These are phyloP conservation scores for Neocucurbitaria cava DNA, from an alignment of 2,329 filamentous ascomycete genomes.

Conservation along the genomic window DNA sequence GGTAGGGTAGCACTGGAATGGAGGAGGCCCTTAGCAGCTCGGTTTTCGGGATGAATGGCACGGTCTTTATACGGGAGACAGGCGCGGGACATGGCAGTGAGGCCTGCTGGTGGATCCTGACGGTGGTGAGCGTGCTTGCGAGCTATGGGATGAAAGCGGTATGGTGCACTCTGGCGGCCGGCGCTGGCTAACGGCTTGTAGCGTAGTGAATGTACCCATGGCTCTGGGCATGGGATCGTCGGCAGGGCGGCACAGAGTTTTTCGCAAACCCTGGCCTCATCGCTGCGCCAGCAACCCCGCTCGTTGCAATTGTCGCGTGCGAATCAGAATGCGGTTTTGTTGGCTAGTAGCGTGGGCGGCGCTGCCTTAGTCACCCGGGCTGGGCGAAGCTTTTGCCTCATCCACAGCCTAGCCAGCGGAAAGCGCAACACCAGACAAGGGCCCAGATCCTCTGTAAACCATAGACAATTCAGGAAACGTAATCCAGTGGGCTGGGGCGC, in stretches of 20 bases:
- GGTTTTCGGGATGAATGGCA: constrained; percentile 14
- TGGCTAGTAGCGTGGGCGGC: constrained; percentile 2
- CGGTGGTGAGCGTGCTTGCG: constrained; percentile 31
- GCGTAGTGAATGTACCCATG: constrained; percentile 21
- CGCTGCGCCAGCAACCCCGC: constrained; percentile 28
- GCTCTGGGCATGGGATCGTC: constrained; percentile 33
- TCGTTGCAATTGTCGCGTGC: constrained; percentile 22
- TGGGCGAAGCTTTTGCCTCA: constrained; percentile 20
- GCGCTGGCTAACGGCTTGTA: constrained; percentile 22
- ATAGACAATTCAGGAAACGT: constrained; percentile 19
- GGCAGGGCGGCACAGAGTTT: constrained; percentile 39
- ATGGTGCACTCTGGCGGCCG: constrained; percentile 20
- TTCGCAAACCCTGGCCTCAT: constrained; percentile 22
- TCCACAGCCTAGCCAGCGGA: constrained; percentile 8
- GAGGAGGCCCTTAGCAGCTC: constrained; percentile 22
- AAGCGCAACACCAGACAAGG: constrained; percentile 14
- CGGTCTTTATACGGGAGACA: constrained; percentile 37
- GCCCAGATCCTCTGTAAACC: constrained; percentile 14
- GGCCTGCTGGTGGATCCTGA: constrained; percentile 29
- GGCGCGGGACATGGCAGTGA: constrained; percentile 27
- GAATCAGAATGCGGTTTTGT: constrained; percentile 16
- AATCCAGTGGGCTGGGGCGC: constrained; percentile 16
- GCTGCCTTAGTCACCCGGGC: constrained; percentile 15
- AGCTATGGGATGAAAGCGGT: constrained; percentile 17
- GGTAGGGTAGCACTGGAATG: constrained; percentile 16